Percentiles rank a stretch among this genome's conserved stretches.
Conservation (phyloP, 345 rosid species). For the Durio zibethinus region DNA sequence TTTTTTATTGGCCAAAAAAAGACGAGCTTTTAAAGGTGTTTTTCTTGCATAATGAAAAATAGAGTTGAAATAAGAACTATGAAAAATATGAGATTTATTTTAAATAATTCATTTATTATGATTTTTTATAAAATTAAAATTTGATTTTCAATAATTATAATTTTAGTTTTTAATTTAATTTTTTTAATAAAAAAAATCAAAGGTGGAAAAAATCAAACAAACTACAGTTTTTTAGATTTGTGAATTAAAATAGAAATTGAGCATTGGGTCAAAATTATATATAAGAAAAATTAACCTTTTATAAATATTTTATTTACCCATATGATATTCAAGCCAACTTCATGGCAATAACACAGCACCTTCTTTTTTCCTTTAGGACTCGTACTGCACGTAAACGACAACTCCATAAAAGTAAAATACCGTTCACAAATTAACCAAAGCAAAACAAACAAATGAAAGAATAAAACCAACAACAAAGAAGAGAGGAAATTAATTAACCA, state of each 20-base stretch:
- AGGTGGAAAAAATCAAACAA: not conserved
- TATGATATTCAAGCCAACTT: conserved; percentile 18
- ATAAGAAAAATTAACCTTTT: not conserved
- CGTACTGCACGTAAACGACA: conserved; percentile 9
- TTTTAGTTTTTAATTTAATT: too few relatives aligned
- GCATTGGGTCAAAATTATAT: not conserved
- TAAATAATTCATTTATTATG: too few relatives aligned
- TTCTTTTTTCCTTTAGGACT: conserved; percentile 18
- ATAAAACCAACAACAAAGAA: not conserved
- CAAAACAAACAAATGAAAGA: not conserved
- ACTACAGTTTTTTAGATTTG: not conserved
- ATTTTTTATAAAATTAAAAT: too few relatives aligned
- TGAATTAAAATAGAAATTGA: not conserved
- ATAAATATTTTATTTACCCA: not conserved
- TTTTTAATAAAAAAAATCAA: not conserved
- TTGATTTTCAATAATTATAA: too few relatives aligned
- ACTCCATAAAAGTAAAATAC: conserved; percentile 10
- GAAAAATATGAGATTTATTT: too few relatives aligned
- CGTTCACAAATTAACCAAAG: not conserved
- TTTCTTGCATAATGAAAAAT: not conserved
- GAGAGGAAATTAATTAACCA: not conserved
- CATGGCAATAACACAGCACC: conserved; percentile 28
- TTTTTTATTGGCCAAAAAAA: too few relatives aligned
- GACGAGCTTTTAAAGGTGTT: not conserved
- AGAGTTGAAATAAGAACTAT: not conserved